Percentiles rank a stretch among this genome's conserved stretches.
These are phyloP conservation scores for Trichoderma koningii DNA, from an alignment of 2,329 filamentous ascomycete genomes.

Conservation along the genomic window DNA sequence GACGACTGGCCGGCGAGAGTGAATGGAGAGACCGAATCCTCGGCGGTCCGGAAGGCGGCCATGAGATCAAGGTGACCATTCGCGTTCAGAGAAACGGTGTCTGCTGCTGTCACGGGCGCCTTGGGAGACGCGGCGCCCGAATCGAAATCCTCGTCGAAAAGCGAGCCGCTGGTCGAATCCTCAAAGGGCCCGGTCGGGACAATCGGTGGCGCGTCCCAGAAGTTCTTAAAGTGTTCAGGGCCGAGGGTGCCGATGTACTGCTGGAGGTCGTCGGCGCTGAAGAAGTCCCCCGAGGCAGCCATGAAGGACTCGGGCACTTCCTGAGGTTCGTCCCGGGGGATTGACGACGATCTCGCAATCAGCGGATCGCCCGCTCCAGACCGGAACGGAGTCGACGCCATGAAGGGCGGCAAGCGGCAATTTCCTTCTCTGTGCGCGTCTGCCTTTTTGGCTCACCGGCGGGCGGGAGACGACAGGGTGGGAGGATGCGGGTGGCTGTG, in stretches of 20 bases:
- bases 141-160: conserved; percentile 55
- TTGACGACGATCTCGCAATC: conserved; percentile 42
- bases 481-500: not conserved
- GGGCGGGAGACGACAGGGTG: conserved; percentile 16
- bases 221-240: conserved; percentile 38
- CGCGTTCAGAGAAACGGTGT: conserved; percentile 39
- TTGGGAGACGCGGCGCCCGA: conserved; percentile 52
- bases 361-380: conserved; percentile 43
- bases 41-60: not conserved
- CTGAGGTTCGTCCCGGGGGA: conserved; percentile 43
- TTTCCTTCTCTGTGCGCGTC: conserved; percentile 27
- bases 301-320: conserved; percentile 45
- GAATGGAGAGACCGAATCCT: conserved; percentile 42
- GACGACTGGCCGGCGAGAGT: conserved; percentile 32
- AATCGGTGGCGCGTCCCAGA: conserved; percentile 41
- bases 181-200: conserved; percentile 44
- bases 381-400: conserved; percentile 39
- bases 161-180: conserved; percentile 47
- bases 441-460: conserved; percentile 15
- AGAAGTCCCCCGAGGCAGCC: conserved; percentile 39
- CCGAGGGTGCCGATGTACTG: conserved; percentile 39
- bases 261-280: conserved; percentile 44
- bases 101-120: conserved; percentile 46
- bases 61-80: conserved; percentile 2
- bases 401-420: conserved; percentile 35